phyloP scores from a whole-genome alignment of 495 filamentous ascomycete species.

The Tuber brumale region DNA sequence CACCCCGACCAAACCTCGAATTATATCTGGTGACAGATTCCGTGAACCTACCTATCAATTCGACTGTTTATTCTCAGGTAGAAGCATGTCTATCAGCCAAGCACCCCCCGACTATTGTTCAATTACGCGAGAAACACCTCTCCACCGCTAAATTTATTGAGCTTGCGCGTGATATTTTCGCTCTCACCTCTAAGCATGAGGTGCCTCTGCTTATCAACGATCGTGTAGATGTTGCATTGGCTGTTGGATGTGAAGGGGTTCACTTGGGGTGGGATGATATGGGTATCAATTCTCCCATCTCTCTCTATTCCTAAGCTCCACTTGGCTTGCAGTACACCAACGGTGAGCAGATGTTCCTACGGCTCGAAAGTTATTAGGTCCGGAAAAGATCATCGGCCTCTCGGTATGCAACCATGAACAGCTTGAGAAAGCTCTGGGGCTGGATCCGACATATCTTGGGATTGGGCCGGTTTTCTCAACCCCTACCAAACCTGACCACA shows the following conservation, averaged over 20 bases:
- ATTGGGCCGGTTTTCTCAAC: conserved; percentile 85
- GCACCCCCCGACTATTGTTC: conserved; percentile 81
- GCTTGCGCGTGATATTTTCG: conserved; percentile 54
- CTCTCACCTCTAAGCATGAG: conserved; percentile 57
- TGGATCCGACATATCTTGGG: conserved; percentile 66
- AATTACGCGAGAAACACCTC: conserved; percentile 81
- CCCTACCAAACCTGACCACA: conserved; percentile 49
- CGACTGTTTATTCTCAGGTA: conserved; percentile 66
- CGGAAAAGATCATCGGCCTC: conserved; percentile 56
- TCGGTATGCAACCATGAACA: conserved; percentile 36
- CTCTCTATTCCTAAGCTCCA: neutral
- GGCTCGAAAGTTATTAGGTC: conserved; percentile 66
- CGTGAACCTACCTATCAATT: conserved; percentile 61
- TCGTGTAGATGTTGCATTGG: conserved; percentile 84
- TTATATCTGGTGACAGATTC: conserved; percentile 93
- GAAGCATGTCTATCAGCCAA: conserved; percentile 56
- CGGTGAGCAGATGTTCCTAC: conserved; percentile 51
- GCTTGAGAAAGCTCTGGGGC: conserved; percentile 22
- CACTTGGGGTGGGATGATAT: conserved; percentile 95
- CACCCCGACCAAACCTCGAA: conserved; percentile 47
- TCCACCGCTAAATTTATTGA: conserved; percentile 65
- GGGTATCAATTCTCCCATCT: conserved; percentile 48
- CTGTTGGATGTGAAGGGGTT: conserved; percentile 78
- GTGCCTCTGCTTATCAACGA: conserved; percentile 93
- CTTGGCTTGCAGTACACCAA: conserved; percentile 13